phyloP scores from a whole-genome alignment of 2,329 filamentous ascomycete genomes.

The Drechmeria coniospora region DNA sequence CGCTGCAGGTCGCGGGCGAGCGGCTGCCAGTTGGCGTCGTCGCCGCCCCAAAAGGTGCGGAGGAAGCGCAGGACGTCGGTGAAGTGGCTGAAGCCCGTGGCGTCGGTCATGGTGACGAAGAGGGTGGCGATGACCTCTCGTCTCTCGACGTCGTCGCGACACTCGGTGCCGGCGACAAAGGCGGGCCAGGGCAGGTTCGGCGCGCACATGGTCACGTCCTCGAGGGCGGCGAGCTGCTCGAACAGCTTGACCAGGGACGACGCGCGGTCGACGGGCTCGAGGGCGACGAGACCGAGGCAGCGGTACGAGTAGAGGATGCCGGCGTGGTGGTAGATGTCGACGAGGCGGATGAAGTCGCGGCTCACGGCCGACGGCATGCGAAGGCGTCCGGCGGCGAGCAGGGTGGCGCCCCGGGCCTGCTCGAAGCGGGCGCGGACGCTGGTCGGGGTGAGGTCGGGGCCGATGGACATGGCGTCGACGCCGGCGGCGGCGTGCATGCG shows the following conservation, averaged over 20 bases:
- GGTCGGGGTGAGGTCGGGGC: slow-evolving; percentile 1
- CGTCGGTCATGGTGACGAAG: slow-evolving; percentile 6
- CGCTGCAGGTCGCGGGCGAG: slow-evolving; percentile 9
- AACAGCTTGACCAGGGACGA: slow-evolving; percentile 8
- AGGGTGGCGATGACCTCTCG: slow-evolving; percentile 7
- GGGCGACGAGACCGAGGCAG: slow-evolving; percentile 9
- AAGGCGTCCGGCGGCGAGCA: slow-evolving; percentile 12
- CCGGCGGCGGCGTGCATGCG: slow-evolving; percentile 1
- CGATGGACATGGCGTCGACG: neutral
- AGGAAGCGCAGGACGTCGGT: slow-evolving; percentile 10
- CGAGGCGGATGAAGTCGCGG: slow-evolving; percentile 13
- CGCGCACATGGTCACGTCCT: slow-evolving; percentile 9
- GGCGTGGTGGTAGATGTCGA: slow-evolving; percentile 14
- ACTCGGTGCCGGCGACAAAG: slow-evolving; percentile 14
- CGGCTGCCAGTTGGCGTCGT: slow-evolving; percentile 11
- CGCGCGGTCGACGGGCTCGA: slow-evolving; percentile 5
- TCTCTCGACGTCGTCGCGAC: slow-evolving; percentile 8
- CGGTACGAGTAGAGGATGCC: slow-evolving; percentile 13
- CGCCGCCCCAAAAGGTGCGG: slow-evolving; percentile 11
- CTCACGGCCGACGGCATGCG: slow-evolving; percentile 7
- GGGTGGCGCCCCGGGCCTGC: slow-evolving; percentile 11
- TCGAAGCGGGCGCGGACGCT: slow-evolving; percentile 9
- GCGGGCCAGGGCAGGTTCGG: slow-evolving; percentile 16
- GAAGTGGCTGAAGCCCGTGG: slow-evolving; percentile 11
- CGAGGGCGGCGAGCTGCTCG: slow-evolving; percentile 9